A percentile compares a stretch with the other conserved stretches of the same genome.
These are phyloP conservation scores for Aphanomyces cochlioides DNA, from an alignment of 352 stramenopile genomes.

Conservation along the genomic window DNA sequence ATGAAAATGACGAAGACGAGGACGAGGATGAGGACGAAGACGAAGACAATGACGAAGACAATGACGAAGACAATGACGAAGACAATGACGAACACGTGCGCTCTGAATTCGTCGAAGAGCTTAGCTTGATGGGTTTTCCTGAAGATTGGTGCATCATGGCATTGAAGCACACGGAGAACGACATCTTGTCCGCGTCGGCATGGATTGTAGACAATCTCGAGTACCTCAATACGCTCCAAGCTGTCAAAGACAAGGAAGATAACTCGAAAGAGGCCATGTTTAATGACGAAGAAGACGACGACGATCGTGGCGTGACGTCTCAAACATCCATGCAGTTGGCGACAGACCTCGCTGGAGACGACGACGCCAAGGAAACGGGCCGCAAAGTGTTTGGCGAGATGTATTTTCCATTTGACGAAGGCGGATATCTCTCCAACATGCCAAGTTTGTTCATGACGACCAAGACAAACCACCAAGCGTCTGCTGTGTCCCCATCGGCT, in stretches of 20 bases:
- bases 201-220: constrained; percentile 94
- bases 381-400: constrained; percentile 82
- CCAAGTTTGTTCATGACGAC: constrained; percentile 7
- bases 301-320: constrained; percentile 37
- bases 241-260: constrained; percentile 62
- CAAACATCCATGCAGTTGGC: constrained; percentile 20
- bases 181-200: constrained; percentile 85
- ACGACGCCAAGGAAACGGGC: constrained; percentile 57
- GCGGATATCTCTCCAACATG: constrained; percentile 59
- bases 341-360: background rate
- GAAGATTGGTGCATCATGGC: constrained; percentile 90
- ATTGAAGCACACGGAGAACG: constrained; percentile 87
- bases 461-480: constrained; percentile 1
- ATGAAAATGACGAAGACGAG: constrained; percentile 45
- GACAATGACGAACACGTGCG: constrained; percentile 49
- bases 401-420: constrained; percentile 83
- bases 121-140: constrained; percentile 91
- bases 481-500: constrained; percentile 15
- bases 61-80: constrained; percentile 52
- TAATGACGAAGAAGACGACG: constrained; percentile 65
- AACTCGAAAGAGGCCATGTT: constrained; percentile 40
- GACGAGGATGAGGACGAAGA: constrained; percentile 52
- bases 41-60: constrained; percentile 49
- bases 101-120: constrained; percentile 83
- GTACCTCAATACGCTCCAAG: constrained; percentile 81